Percentiles rank a stretch among this genome's conserved stretches.
phyloP scores from a whole-genome alignment of 768 basidiomycete genomes.

The Pleurotus giganteus region DNA sequence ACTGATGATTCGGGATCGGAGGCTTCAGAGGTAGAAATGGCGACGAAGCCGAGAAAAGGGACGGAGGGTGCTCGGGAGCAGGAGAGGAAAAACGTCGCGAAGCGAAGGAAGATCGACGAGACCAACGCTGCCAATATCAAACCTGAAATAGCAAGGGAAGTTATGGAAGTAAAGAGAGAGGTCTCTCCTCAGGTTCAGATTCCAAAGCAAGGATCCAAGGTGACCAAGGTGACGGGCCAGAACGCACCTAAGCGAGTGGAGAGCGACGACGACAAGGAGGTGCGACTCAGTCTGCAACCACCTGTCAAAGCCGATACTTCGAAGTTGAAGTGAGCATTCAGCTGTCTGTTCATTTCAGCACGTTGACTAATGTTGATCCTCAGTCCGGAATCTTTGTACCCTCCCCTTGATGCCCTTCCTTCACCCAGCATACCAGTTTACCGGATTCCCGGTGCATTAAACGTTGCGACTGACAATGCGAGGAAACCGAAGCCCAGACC shows the following conservation, averaged over 20 bases:
- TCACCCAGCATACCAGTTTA: background rate
- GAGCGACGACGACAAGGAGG: background rate
- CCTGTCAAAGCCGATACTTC: background rate
- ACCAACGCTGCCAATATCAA: too few species aligned
- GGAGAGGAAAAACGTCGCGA: background rate
- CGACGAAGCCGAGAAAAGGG: background rate
- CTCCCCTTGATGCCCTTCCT: background rate
- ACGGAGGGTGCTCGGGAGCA: background rate
- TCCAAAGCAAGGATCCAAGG: too few species aligned
- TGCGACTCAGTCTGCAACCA: background rate
- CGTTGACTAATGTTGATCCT: too few species aligned
- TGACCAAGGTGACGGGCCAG: too few species aligned
- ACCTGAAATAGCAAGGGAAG: too few species aligned
- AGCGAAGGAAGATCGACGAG: background rate
- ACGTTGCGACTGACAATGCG: background rate
- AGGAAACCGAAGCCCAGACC: background rate
- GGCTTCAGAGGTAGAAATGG: background rate
- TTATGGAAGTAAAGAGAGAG: too few species aligned
- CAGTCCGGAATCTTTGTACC: background rate
- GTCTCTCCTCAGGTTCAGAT: too few species aligned
- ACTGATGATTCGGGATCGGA: background rate
- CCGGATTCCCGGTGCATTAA: background rate
- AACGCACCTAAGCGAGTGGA: too few species aligned
- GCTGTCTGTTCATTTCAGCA: too few species aligned
- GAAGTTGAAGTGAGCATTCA: too few species aligned